A percentile compares a stretch with the other conserved stretches of the same genome.
phyloP scores from a whole-genome alignment of 148 eudicot species.

The Rhododendron williamsianum region DNA sequence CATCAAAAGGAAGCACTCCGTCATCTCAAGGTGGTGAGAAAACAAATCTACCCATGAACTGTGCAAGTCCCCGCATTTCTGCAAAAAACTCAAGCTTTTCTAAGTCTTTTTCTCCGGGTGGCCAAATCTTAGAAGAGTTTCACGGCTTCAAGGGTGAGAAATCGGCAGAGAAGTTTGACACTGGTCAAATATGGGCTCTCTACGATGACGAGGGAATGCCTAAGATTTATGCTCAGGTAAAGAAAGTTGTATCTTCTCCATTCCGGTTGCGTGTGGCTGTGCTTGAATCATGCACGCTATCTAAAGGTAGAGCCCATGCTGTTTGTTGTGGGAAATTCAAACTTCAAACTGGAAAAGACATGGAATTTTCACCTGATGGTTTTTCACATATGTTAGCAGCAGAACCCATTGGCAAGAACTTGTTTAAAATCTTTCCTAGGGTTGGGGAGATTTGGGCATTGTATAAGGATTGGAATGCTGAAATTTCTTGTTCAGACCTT shows the following conservation, averaged over 20 bases:
- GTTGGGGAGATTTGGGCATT: slow-evolving; percentile 24
- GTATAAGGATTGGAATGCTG: slow-evolving; percentile 12
- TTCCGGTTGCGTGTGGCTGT: slow-evolving; percentile 6
- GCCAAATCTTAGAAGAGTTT: slow-evolving; percentile 8
- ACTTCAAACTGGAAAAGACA: background rate
- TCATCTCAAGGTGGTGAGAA: background rate
- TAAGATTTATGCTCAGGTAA: slow-evolving; percentile 14
- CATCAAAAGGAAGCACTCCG: background rate
- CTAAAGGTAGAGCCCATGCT: background rate
- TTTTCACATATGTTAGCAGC: slow-evolving; percentile 14
- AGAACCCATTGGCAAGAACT: slow-evolving; percentile 1
- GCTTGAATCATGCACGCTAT: slow-evolving; percentile 10
- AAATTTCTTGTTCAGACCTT: background rate
- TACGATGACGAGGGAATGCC: slow-evolving; percentile 7
- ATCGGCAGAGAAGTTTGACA: slow-evolving; percentile 7
- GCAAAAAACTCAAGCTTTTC: background rate
- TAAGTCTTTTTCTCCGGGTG: background rate
- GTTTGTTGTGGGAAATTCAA: slow-evolving; percentile 20
- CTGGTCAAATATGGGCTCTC: slow-evolving; percentile 27
- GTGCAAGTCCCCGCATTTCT: background rate
- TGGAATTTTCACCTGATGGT: background rate
- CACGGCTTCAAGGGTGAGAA: slow-evolving; percentile 14
- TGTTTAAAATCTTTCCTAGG: slow-evolving; percentile 19
- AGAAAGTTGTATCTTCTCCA: slow-evolving; percentile 19
- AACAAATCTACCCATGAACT: background rate